Percentiles rank a stretch among this genome's conserved stretches.
Conservation (phyloP, 495 filamentous ascomycete genomes). For the Apodospora peruviana region DNA sequence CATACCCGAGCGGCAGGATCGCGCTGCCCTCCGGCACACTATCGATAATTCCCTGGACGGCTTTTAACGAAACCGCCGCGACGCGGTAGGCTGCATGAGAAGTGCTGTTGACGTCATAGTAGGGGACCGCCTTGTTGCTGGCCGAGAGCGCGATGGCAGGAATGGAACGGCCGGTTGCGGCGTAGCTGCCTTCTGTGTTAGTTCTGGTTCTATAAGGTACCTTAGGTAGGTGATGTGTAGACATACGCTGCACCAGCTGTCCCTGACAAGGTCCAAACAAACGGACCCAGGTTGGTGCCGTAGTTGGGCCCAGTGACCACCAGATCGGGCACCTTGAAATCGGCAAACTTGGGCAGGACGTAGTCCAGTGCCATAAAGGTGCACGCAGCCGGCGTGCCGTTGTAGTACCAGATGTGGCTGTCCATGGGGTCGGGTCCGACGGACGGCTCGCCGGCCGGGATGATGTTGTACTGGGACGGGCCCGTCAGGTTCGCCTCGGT, state of each 20-base stretch:
- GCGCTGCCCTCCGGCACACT: not conserved
- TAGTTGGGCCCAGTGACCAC: slow-evolving; percentile 39
- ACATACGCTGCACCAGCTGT: slow-evolving; percentile 34
- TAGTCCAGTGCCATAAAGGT: slow-evolving; percentile 43
- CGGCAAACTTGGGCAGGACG: slow-evolving; percentile 41
- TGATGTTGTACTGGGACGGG: slow-evolving; percentile 18
- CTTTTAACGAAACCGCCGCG: not conserved
- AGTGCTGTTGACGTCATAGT: not conserved
- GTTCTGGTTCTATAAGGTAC: too few relatives aligned
- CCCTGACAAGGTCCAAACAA: slow-evolving; percentile 33
- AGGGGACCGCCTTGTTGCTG: slow-evolving; percentile 1
- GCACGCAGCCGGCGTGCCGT: slow-evolving; percentile 37
- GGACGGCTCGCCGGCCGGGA: slow-evolving; percentile 23
- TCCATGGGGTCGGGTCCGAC: slow-evolving; percentile 34
- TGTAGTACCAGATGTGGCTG: slow-evolving; percentile 42
- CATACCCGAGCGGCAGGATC: slow-evolving; percentile 4
- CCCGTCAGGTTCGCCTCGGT: not conserved
- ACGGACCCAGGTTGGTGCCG: slow-evolving; percentile 30
- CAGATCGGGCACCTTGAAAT: slow-evolving; percentile 30
- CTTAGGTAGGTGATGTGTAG: too few relatives aligned
- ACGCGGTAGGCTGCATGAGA: not conserved
- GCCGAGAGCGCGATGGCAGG: slow-evolving; percentile 3
- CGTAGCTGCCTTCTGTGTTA: slow-evolving; percentile 2
- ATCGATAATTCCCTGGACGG: slow-evolving; percentile 1
- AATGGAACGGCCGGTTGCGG: slow-evolving; percentile 1